These are phyloP conservation scores for Scenedesmus sp. DNA, from an alignment of 163 green algal species.

Conservation along the genomic window DNA sequence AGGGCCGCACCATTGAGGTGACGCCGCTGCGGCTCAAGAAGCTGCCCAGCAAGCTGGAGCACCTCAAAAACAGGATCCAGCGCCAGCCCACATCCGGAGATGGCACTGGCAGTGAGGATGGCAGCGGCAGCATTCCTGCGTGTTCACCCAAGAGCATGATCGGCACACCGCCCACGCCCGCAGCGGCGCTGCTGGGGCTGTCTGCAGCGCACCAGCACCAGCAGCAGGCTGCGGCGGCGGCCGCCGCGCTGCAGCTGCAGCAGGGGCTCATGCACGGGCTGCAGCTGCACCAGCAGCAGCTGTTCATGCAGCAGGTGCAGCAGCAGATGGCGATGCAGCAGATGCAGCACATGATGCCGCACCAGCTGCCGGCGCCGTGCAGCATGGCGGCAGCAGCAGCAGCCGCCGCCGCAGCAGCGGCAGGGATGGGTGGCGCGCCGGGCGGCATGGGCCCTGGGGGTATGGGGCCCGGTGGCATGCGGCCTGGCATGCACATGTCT, in stretches of 20 bases:
- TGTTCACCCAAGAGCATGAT: constrained; percentile 43
- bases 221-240: constrained; percentile 32
- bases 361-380: constrained; percentile 5
- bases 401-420: constrained; percentile 13
- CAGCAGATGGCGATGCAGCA: constrained; percentile 40
- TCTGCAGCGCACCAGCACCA: not conserved
- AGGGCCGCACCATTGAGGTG: constrained; percentile 54
- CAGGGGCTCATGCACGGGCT: constrained; percentile 34
- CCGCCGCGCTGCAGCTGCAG: constrained; percentile 20
- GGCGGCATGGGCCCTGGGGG: constrained; percentile 9
- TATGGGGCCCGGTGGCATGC: not conserved
- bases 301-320: constrained; percentile 32
- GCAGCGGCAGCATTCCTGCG: constrained; percentile 43
- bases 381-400: constrained; percentile 30
- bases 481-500: not conserved
- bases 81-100: constrained; percentile 37
- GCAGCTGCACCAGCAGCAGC: constrained; percentile 33
- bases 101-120: constrained; percentile 41
- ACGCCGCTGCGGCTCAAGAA: constrained; percentile 58
- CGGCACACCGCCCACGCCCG: constrained; percentile 16
- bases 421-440: not conserved
- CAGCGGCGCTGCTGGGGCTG: not conserved
- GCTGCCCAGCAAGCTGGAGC: constrained; percentile 56
- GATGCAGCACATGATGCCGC: constrained; percentile 32
- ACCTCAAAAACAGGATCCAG: constrained; percentile 56